These are phyloP conservation scores for Epichloe hybrida DNA, from an alignment of 2,329 filamentous ascomycete genomes.

Conservation along the genomic window DNA sequence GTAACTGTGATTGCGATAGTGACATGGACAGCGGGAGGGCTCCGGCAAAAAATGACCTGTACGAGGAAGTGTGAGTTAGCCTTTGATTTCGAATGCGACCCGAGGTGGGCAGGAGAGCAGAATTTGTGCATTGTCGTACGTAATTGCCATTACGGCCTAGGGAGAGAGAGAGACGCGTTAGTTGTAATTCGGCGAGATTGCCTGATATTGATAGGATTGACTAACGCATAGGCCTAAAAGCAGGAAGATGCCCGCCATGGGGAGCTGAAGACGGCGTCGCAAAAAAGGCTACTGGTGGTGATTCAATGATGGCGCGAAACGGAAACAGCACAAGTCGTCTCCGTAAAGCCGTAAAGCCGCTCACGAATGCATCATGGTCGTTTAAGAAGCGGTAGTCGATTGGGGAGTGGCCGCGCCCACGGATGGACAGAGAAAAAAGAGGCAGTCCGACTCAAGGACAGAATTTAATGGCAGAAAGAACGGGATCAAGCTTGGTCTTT, in stretches of 20 bases:
- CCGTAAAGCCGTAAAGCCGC: background rate
- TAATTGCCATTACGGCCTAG: constrained; percentile 44
- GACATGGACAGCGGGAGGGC: constrained; percentile 80
- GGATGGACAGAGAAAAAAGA: background rate
- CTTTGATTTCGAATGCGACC: background rate
- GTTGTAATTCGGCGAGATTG: background rate
- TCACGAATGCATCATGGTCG: constrained; percentile 3
- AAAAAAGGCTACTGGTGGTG: background rate
- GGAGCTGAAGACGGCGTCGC: constrained; percentile 3
- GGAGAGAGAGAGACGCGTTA: background rate
- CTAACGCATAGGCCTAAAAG: constrained; percentile 28
- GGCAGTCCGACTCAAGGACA: background rate
- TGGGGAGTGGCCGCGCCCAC: background rate
- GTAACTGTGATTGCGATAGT: constrained; percentile 73
- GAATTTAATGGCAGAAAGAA: background rate
- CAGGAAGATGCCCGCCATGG: constrained; percentile 27
- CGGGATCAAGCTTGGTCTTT: background rate
- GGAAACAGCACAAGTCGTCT: background rate
- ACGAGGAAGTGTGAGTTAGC: background rate
- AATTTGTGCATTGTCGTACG: constrained; percentile 21
- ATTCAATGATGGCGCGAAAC: background rate
- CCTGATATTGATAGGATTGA: constrained; percentile 11
- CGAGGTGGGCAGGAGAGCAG: background rate
- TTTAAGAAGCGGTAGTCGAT: background rate
- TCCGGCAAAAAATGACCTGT: constrained; percentile 84